Conservation (phyloP, 163 green algal species). For the Trebouxia gelatinosa region DNA sequence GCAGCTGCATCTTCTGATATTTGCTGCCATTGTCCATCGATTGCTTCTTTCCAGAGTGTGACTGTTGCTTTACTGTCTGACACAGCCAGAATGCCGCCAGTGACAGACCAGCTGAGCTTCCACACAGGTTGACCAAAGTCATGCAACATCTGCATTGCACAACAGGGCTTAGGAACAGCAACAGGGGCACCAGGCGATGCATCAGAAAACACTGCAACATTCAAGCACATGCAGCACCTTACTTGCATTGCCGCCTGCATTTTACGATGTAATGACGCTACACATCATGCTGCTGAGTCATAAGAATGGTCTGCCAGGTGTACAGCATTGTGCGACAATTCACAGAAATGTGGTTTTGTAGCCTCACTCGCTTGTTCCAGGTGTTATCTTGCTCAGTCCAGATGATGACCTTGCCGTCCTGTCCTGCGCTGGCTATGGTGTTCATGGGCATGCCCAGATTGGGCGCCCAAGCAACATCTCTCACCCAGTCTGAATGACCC, state of each 20-base stretch:
- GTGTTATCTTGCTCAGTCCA: slow-evolving; percentile 34
- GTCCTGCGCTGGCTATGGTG: slow-evolving; percentile 86
- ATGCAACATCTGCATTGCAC: background rate
- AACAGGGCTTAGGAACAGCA: too few relatives aligned
- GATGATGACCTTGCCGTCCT: slow-evolving; percentile 86
- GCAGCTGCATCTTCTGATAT: slow-evolving; percentile 40
- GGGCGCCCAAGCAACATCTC: slow-evolving; percentile 95
- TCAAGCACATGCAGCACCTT: background rate
- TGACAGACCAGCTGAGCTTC: slow-evolving; percentile 91
- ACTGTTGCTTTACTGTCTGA: slow-evolving; percentile 86
- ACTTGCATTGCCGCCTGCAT: too few relatives aligned
- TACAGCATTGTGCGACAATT: too few relatives aligned
- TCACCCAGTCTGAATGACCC: slow-evolving; percentile 94
- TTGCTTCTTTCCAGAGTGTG: slow-evolving; percentile 93
- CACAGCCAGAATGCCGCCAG: slow-evolving; percentile 90
- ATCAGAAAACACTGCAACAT: too few relatives aligned
- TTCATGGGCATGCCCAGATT: slow-evolving; percentile 83
- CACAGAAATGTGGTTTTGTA: too few relatives aligned
- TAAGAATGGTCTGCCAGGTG: too few relatives aligned
- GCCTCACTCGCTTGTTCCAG: slow-evolving; percentile 15
- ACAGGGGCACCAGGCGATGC: too few relatives aligned
- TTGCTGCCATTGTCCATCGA: slow-evolving; percentile 91
- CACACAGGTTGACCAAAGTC: slow-evolving; percentile 70
- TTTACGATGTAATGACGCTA: too few relatives aligned
- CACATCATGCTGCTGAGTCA: too few relatives aligned